These are phyloP conservation scores for Stentor coeruleus DNA, from an alignment of 73 alveolate genomes.

Conservation along the genomic window DNA sequence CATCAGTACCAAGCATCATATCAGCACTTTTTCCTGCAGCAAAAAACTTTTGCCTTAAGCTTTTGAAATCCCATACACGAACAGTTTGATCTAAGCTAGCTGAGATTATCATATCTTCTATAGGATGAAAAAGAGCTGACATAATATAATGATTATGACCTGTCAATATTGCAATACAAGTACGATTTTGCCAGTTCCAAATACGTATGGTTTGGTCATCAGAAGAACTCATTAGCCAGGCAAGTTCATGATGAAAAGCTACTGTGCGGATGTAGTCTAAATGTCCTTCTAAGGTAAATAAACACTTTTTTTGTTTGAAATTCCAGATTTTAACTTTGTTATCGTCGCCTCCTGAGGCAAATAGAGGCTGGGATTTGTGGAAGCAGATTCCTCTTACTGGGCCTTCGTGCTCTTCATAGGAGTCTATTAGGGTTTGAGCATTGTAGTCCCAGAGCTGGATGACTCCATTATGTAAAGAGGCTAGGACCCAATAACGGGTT, in stretches of 20 bases:
- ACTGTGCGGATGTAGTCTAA: constrained; percentile 98
- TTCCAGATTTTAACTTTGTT: constrained; percentile 92
- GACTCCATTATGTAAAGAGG: constrained; percentile 92
- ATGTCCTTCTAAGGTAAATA: constrained; percentile 92
- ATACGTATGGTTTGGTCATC: constrained; percentile 96
- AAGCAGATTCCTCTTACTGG: constrained; percentile 95
- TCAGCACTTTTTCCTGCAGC: constrained; percentile 46
- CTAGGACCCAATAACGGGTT: constrained; percentile 95
- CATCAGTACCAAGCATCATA: constrained; percentile 79
- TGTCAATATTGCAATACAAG: constrained; percentile 78
- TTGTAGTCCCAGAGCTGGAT: constrained; percentile 96
- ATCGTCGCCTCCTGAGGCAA: constrained; percentile 99
- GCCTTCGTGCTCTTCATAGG: constrained; percentile 74
- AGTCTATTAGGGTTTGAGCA: constrained; percentile 88
- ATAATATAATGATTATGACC: constrained; percentile 99
- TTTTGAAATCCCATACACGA: constrained; percentile 91
- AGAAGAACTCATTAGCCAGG: constrained; percentile 84
- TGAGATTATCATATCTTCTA: constrained; percentile 92
- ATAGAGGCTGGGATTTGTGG: constrained; percentile 92
- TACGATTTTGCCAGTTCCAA: constrained; percentile 98
- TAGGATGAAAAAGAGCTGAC: constrained; percentile 98
- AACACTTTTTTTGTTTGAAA: constrained; percentile 90
- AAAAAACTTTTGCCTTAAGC: constrained; percentile 6
- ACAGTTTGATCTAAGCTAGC: constrained; percentile 97
- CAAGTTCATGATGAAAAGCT: constrained; percentile 97